A percentile compares a stretch with the other conserved stretches of the same genome.
phyloP scores from a whole-genome alignment of 352 stramenopile species.

The Phytophthora colocasiae region DNA sequence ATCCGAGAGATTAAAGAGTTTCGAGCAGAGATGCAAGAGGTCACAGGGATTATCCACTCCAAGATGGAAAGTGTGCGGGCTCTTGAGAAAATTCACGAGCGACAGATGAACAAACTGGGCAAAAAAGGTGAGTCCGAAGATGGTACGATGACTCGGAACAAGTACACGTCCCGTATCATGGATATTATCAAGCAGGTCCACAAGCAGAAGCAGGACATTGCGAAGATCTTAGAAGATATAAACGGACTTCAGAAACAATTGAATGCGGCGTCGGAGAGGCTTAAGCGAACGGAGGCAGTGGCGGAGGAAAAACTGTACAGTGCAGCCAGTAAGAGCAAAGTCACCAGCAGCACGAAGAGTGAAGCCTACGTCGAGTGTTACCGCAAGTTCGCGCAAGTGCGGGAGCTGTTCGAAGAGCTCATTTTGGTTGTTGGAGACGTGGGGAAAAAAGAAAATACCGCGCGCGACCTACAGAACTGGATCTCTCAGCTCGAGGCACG shows the following conservation, averaged over 20 bases:
- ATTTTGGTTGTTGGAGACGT: constrained; percentile 69
- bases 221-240: constrained; percentile 85
- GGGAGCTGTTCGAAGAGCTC: constrained; percentile 87
- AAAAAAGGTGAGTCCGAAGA: constrained; percentile 25
- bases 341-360: constrained; percentile 26
- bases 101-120: constrained; percentile 27
- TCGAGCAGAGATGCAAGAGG: constrained; percentile 68
- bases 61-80: constrained; percentile 67
- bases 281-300: constrained; percentile 85
- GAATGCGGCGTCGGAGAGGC: constrained; percentile 77
- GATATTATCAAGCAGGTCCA: constrained; percentile 92
- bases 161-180: constrained; percentile 91
- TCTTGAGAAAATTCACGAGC: constrained; percentile 68
- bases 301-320: constrained; percentile 87
- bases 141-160: constrained; percentile 61
- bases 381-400: constrained; percentile 82
- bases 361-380: constrained; percentile 83
- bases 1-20: constrained; percentile 75
- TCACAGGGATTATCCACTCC: constrained; percentile 64
- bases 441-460: constrained; percentile 80
- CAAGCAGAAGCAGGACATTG: constrained; percentile 90
- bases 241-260: constrained; percentile 81
- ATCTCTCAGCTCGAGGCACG: constrained; percentile 81
- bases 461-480: constrained; percentile 85
- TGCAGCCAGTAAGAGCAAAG: constrained; percentile 54